These are phyloP conservation scores for Aspergillus ustus DNA, from an alignment of 2,329 filamentous ascomycete species.

Conservation along the genomic window DNA sequence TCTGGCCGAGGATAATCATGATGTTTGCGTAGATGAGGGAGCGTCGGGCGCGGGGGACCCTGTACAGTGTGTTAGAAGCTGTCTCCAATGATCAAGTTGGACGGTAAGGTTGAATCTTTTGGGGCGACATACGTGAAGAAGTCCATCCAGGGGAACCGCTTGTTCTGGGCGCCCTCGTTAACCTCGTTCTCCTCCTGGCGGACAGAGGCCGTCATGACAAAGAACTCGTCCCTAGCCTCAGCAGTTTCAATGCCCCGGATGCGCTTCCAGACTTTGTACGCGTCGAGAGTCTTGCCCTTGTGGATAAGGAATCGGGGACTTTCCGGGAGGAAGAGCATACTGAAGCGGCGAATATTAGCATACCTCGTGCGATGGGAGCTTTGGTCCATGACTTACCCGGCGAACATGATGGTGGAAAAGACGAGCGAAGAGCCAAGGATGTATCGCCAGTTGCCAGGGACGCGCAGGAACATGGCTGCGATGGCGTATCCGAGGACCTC, in stretches of 20 bases:
- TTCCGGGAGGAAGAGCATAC: conserved; percentile 75
- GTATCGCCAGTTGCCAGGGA: conserved; percentile 72
- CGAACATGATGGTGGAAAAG: conserved; percentile 67
- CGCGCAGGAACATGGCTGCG: conserved; percentile 72
- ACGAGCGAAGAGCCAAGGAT: conserved; percentile 74
- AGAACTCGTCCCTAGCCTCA: conserved; percentile 71
- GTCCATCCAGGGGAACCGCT: conserved; percentile 69
- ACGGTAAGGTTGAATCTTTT: neutral
- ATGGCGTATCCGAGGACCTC: conserved; percentile 75
- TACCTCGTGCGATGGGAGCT: too few species aligned
- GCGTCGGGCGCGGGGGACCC: conserved; percentile 66
- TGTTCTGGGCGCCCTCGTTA: conserved; percentile 6
- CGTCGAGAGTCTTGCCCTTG: conserved; percentile 63
- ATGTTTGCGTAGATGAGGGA: conserved; percentile 70
- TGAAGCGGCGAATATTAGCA: conserved; percentile 33
- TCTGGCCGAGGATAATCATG: conserved; percentile 72
- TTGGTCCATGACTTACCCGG: neutral
- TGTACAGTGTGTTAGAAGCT: neutral
- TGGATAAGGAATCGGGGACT: conserved; percentile 72
- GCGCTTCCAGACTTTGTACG: conserved; percentile 73
- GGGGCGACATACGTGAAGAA: conserved; percentile 60
- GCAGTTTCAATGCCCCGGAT: conserved; percentile 64
- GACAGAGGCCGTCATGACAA: conserved; percentile 58
- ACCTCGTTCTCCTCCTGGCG: conserved; percentile 48
- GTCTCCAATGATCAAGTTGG: too few species aligned